Evolutionary conservation across 192 early-diverging fungal species (phyloP), one percentile per base, ranked within the genome.

Genomic region (Funneliformis geosporum): DNA sequence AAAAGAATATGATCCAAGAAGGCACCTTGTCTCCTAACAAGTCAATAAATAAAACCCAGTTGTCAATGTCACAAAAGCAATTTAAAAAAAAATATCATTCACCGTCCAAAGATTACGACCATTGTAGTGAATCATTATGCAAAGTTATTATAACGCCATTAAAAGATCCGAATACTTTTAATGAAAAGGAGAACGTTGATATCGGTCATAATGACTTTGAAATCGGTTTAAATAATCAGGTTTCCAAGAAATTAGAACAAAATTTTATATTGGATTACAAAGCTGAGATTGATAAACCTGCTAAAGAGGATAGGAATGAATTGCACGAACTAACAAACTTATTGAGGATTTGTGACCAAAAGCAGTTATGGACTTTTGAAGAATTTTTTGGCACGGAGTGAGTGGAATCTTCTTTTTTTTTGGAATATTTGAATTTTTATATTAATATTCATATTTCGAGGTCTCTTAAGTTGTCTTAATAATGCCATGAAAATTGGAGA

Each of bases 401-500:
- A 38, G 75, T 65, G 25, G 27, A n/a, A 40, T 14, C 16, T n/a
- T 55, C 14, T 12, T 21, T 10, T 60, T 25, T 21, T n/a, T 69
- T 27, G 47, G 40, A 47, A 25, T 27, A 25, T 47, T 28, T 50
- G 5, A 55, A 28, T 73, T 47, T 27, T 50, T 21, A 25, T 23
- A 16, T 33, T 33, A 33, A 33, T 55, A 75, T 61, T 75, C 12
- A 28, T 18, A n/a, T 16, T 23, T 25, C 40, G 44, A 50, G 5
- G 23, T 3, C 23, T 73, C 42, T 28, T 33, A 47, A 76, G 75
- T 25, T 60, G 40, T 8, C 38, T 76, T 6, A 40, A 65, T 8
- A 76, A 43, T 8, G 61, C 55, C 7, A 68, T 66, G 67, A 96
- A 97, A 84, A 89, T 97, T 62, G 95, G 93, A 44, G 96, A 97